Evolutionary conservation across 2,329 filamentous ascomycete genomes (phyloP).

Genomic region (Colletotrichum paranaense): DNA sequence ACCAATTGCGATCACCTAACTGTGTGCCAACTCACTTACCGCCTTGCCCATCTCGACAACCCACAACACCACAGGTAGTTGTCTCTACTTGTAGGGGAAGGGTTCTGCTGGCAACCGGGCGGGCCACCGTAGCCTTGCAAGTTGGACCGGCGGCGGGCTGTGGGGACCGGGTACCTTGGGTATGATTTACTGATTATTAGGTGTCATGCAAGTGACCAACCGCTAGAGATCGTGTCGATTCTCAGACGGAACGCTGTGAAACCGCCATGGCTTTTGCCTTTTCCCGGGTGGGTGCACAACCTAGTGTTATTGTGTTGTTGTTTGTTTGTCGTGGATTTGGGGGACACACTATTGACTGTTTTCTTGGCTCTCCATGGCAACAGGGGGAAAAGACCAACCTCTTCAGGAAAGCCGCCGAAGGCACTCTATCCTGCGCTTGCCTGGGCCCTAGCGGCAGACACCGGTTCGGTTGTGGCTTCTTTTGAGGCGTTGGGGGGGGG

Average conservation of each 20-base stretch:
- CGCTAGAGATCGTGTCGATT: constrained; percentile 13
- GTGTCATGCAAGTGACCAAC: constrained; percentile 27
- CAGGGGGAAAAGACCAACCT: background rate
- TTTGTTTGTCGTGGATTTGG: constrained; percentile 9
- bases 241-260: constrained; percentile 9
- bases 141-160: background rate
- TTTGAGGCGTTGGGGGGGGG: constrained; percentile 20
- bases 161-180: background rate
- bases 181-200: background rate
- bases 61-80: background rate
- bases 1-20: constrained; percentile 18
- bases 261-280: background rate
- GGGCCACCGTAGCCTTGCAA: background rate
- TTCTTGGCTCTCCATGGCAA: constrained; percentile 26
- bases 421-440: background rate
- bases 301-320: constrained; percentile 8
- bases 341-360: background rate
- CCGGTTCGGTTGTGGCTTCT: constrained; percentile 15
- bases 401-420: background rate
- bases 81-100: background rate
- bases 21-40: background rate
- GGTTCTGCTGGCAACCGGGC: background rate
- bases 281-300: background rate
- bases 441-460: constrained; percentile 21
- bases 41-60: background rate